Conservation (phyloP, 1,284 basidiomycete species). For the Trametes hirsuta region DNA sequence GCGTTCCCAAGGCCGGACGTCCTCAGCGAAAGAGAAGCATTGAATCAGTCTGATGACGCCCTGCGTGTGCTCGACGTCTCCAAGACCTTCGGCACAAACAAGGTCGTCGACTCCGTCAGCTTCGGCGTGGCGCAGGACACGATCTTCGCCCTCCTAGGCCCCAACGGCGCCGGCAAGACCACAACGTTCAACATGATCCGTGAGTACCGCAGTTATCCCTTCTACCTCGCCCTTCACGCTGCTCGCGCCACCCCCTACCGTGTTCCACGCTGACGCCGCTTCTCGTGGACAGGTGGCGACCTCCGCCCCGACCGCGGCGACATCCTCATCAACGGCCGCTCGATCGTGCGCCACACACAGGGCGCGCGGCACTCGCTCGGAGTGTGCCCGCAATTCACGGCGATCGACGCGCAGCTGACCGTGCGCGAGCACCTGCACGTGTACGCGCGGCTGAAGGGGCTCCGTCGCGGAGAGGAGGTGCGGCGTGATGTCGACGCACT, state of each 20-base stretch:
- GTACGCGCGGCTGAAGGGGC: constrained; percentile 72
- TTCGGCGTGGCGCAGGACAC: constrained; percentile 68
- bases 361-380: constrained; percentile 69
- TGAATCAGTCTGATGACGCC: constrained; percentile 53
- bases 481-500: constrained; percentile 58
- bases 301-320: constrained; percentile 66
- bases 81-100: constrained; percentile 61
- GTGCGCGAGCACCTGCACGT: constrained; percentile 75
- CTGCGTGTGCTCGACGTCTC: constrained; percentile 69
- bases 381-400: constrained; percentile 84
- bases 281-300: constrained; percentile 53
- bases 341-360: constrained; percentile 62
- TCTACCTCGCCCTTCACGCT: too few relatives aligned
- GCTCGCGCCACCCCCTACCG: too few relatives aligned
- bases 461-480: constrained; percentile 54
- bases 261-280: too few relatives aligned
- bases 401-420: constrained; percentile 77
- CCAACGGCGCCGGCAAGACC: constrained; percentile 83
- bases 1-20: constrained; percentile 47
- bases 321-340: constrained; percentile 64
- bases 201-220: constrained; percentile 39
- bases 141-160: constrained; percentile 76
- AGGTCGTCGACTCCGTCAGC: constrained; percentile 74
- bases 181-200: constrained; percentile 80
- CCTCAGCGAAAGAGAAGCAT: constrained; percentile 52